Evolutionary conservation across 352 stramenopile species (phyloP).

Genomic region (Phytophthora chlamydospora): DNA sequence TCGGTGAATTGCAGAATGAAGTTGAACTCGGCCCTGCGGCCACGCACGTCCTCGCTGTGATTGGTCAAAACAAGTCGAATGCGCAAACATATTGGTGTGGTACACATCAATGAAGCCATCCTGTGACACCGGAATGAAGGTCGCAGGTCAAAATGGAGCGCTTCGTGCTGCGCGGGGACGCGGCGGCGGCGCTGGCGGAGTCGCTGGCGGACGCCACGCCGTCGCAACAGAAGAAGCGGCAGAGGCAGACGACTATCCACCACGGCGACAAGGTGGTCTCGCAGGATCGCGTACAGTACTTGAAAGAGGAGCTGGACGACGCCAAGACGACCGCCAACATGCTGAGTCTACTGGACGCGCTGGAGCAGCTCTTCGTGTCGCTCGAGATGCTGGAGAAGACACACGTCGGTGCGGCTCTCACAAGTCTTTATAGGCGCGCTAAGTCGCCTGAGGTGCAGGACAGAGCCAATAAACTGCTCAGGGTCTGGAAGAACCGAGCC

Average conservation of each 20-base stretch:
- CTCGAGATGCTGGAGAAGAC: slow-evolving; percentile 88
- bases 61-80: slow-evolving; percentile 15
- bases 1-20: slow-evolving; percentile 25
- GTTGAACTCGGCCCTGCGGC: slow-evolving; percentile 6
- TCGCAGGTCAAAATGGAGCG: slow-evolving; percentile 44
- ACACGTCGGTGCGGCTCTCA: slow-evolving; percentile 45
- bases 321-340: slow-evolving; percentile 55
- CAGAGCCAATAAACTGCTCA: slow-evolving; percentile 49
- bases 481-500: slow-evolving; percentile 70
- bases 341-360: slow-evolving; percentile 48
- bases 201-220: slow-evolving; percentile 14
- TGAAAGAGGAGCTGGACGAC: slow-evolving; percentile 74
- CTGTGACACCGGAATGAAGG: not conserved
- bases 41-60: slow-evolving; percentile 10
- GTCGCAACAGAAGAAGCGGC: slow-evolving; percentile 32
- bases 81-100: slow-evolving; percentile 24
- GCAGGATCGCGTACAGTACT: slow-evolving; percentile 62
- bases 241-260: slow-evolving; percentile 71
- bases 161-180: slow-evolving; percentile 65
- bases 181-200: slow-evolving; percentile 38
- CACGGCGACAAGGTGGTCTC: slow-evolving; percentile 78
- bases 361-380: slow-evolving; percentile 78
- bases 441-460: slow-evolving; percentile 45
- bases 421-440: slow-evolving; percentile 37
- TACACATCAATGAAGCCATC: slow-evolving; percentile 14